phyloP scores from a whole-genome alignment of 2,329 filamentous ascomycete genomes.

The Penicillium corylophilum region DNA sequence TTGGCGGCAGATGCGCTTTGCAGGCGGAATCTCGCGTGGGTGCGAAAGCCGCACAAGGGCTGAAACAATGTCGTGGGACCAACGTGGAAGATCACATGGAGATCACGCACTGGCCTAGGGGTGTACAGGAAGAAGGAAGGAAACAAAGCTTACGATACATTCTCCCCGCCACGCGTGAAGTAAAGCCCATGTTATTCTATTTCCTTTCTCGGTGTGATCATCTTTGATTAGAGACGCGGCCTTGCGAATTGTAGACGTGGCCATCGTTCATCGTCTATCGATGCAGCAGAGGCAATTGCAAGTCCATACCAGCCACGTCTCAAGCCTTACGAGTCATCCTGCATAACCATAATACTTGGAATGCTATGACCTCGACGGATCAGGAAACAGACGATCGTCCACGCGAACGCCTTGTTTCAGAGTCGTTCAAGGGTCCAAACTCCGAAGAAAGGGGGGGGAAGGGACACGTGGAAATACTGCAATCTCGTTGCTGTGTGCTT shows the following conservation, averaged over 20 bases:
- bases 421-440: constrained; percentile 8
- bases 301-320: constrained; percentile 19
- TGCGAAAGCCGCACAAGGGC: constrained; percentile 2
- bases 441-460: constrained; percentile 9
- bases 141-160: constrained; percentile 7
- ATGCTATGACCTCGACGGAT: constrained; percentile 9
- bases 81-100: constrained; percentile 29
- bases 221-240: not conserved
- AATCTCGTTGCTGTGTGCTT: not conserved
- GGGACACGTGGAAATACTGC: constrained; percentile 14
- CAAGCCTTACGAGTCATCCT: constrained; percentile 9
- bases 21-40: constrained; percentile 20
- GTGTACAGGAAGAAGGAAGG: not conserved
- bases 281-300: not conserved
- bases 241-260: not conserved
- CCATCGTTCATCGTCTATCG: not conserved
- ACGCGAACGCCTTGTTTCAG: constrained; percentile 12
- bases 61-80: constrained; percentile 24
- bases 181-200: constrained; percentile 3
- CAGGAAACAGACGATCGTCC: constrained; percentile 5
- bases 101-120: constrained; percentile 10
- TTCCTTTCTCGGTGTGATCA: constrained; percentile 9
- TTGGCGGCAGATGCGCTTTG: constrained; percentile 16
- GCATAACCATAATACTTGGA: constrained; percentile 15
- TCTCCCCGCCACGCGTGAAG: constrained; percentile 13